Conservation (phyloP, 805 yeast genomes). For the Cyberlindnera xylosilytica region DNA sequence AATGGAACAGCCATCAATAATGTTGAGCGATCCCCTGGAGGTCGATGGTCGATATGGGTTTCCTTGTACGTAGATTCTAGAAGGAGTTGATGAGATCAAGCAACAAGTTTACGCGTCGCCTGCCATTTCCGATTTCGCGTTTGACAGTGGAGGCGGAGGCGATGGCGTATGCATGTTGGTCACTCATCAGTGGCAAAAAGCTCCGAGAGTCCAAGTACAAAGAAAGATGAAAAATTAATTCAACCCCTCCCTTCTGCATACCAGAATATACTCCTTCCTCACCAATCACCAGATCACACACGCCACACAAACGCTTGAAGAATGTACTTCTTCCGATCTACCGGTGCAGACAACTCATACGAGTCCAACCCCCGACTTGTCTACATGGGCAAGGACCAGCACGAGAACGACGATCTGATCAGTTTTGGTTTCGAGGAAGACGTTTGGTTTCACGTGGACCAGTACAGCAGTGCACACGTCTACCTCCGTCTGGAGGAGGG, state of each 20-base stretch:
- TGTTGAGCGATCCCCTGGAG: neutral
- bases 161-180: neutral
- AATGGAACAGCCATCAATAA: slow-evolving; percentile 33
- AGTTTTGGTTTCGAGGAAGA: slow-evolving; percentile 63
- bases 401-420: slow-evolving; percentile 61
- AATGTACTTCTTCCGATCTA: slow-evolving; percentile 39
- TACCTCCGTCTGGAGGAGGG: slow-evolving; percentile 54
- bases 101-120: neutral
- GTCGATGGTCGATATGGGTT: neutral
- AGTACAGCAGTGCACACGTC: slow-evolving; percentile 73
- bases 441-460: slow-evolving; percentile 81
- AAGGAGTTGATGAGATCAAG: neutral
- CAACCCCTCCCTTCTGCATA: no score
- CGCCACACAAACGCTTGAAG: no score
- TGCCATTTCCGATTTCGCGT: neutral
- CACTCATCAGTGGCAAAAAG: neutral
- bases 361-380: slow-evolving; percentile 34
- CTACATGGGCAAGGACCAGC: slow-evolving; percentile 73
- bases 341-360: slow-evolving; percentile 32
- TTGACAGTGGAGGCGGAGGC: neutral
- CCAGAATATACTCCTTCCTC: no score
- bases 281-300: neutral
- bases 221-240: neutral
- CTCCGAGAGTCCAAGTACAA: neutral
- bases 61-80: no score